Percentiles rank a stretch among this genome's conserved stretches.
These are phyloP conservation scores for Blumeria graminis DNA, from an alignment of 2,329 filamentous ascomycete species.

Conservation along the genomic window DNA sequence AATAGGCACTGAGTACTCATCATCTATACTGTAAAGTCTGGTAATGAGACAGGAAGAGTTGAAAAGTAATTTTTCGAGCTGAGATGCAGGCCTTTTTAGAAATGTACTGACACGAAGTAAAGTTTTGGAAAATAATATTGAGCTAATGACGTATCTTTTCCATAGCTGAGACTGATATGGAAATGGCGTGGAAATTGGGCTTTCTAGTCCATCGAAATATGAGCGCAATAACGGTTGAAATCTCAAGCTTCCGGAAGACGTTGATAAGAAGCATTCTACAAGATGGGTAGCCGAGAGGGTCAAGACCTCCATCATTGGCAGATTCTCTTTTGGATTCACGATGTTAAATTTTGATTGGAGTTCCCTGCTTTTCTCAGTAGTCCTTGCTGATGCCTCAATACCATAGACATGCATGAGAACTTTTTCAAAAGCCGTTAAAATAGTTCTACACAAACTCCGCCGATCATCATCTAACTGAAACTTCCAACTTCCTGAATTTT, in stretches of 20 bases:
- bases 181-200: slow-evolving; percentile 37
- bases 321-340: background rate
- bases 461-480: slow-evolving; percentile 47
- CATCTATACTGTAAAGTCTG: slow-evolving; percentile 47
- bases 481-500: slow-evolving; percentile 68
- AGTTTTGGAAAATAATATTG: slow-evolving; percentile 40
- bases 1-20: slow-evolving; percentile 38
- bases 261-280: slow-evolving; percentile 50
- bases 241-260: slow-evolving; percentile 42
- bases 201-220: slow-evolving; percentile 35
- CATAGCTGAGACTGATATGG: slow-evolving; percentile 28
- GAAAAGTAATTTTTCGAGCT: slow-evolving; percentile 57
- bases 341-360: background rate
- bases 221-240: slow-evolving; percentile 56
- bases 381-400: slow-evolving; percentile 30
- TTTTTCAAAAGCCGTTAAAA: slow-evolving; percentile 46
- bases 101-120: slow-evolving; percentile 47
- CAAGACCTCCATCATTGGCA: slow-evolving; percentile 21
- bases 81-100: slow-evolving; percentile 34
- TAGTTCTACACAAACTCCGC: slow-evolving; percentile 38
- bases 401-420: slow-evolving; percentile 52
- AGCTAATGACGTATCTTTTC: slow-evolving; percentile 35
- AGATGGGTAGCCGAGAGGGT: slow-evolving; percentile 52
- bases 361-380: background rate
- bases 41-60: slow-evolving; percentile 55